Base-by-base conservation (phyloP, 208 protist genomes). In the Leishmania amazonensis region DNA sequence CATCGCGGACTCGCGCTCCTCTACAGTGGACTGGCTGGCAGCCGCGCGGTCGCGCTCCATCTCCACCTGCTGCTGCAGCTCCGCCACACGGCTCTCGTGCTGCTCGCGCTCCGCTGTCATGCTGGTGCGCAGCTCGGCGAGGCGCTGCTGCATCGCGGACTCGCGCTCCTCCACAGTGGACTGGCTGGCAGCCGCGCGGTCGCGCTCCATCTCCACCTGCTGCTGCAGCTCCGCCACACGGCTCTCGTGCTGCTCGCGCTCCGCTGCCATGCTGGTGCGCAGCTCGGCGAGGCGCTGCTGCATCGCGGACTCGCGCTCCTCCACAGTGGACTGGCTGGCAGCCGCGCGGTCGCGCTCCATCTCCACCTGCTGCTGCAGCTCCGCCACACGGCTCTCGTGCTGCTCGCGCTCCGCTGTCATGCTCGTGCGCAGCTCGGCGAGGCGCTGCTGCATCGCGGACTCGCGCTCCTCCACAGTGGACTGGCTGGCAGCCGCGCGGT, bases 381-480 rank as follows among this genome's bases (percentile, higher is more conserved):
- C 19, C 54, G 54, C 54, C 54, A 60, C 54, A 17, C 11, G 54
- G 7, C 21, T 28, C 5, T 19, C 54, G 54, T 60, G 54, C 54
- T 60, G 54, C 54, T 60, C 54, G 54, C 54, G 54, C 21, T n/a
- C 21, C 7, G 54, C 54, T n/a, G 54, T 28, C 54, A 60, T 60
- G 19, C 54, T 60, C 5, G 54, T n/a, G 21, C 54, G 21, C 54
- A 60, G 54, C 54, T 60, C 54, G 54, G 54, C 54, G 6, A 60
- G 54, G 21, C 21, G 79, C 71, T 82, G 42, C 71, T 82, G 71
- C 57, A 58, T 60, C 51, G 70, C 84, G 0, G 51, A 47, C 51
- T 81, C 73, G 17, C 68, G 78, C 78, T 87, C 64, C 83, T 86
- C 83, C 53, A 40, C 67, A 38, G 45, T 70, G 11, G 64, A 70